Conservation (phyloP, 805 yeast species). For the Metschnikowia vanudenii region DNA sequence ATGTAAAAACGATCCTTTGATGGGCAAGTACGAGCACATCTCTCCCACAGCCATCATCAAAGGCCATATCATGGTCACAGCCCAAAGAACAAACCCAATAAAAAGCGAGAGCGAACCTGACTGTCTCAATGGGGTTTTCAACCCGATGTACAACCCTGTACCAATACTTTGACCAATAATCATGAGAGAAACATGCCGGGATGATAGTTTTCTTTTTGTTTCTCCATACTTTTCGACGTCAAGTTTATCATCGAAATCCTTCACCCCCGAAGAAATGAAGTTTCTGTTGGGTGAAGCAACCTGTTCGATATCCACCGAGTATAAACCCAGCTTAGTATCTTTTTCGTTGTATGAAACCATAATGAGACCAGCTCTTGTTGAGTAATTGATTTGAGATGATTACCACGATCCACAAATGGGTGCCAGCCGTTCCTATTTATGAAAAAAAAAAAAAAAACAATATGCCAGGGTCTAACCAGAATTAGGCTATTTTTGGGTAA, state of each 20-base stretch:
- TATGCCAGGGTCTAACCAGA: too few species aligned
- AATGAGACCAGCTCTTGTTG: conserved; percentile 5
- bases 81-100: conserved; percentile 31
- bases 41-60: conserved; percentile 39
- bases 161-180: conserved; percentile 38
- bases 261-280: conserved; percentile 10
- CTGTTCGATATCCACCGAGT: conserved; percentile 16
- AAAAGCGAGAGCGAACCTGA: conserved; percentile 37
- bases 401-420: too few species aligned
- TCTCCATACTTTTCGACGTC: conserved; percentile 30
- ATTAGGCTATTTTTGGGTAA: too few species aligned
- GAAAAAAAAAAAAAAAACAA: too few species aligned
- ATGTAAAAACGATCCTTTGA: conserved; percentile 36
- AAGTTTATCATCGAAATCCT: conserved; percentile 28
- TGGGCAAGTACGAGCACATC: conserved; percentile 38
- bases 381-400: neutral
- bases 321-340: conserved; percentile 4
- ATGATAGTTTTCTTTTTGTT: conserved; percentile 28
- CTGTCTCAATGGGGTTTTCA: conserved; percentile 29
- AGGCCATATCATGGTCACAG: conserved; percentile 33
- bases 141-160: conserved; percentile 36
- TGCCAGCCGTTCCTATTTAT: too few species aligned
- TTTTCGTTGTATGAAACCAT: conserved; percentile 5
- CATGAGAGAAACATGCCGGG: conserved; percentile 37
- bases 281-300: conserved; percentile 13